Base-by-base conservation (phyloP, 352 stramenopile species). In the Phytophthora cryptogea region DNA sequence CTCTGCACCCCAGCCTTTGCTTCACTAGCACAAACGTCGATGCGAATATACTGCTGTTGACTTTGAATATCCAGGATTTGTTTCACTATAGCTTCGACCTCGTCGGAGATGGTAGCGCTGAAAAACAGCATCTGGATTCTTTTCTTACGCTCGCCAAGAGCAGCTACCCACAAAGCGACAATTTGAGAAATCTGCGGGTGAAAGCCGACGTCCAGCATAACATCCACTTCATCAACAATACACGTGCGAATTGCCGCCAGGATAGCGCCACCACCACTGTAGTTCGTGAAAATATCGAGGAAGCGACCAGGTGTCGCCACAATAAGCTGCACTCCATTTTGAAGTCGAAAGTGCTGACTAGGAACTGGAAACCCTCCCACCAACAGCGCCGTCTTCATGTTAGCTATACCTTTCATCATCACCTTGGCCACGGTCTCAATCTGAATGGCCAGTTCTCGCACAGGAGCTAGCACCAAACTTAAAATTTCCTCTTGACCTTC, bases 161-260 rank as follows among this genome's bases (percentile, higher is more conserved):
- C 26, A 8, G 54, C 30, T 30, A 51, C 50, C 32, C 90, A 35
- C 8, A 75, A 53, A 8, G 45, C 55, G 23, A 89, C 16, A 28
- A 93, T 84, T 58, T 84, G 58, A 2, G 57, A 56, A 16, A 91
- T 67, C n/a, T 76, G 66, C 7, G 66, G 48, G 16, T 54, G 66
- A 69, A 91, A 93, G 1, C 78, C 82, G 41, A 76, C 61, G 41
- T 76, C 78, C 37, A 90, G 56, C 77, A 93, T 88, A 51, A 83
- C 69, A 51, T 93, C 84, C 14, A 90, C 78, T 76, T 93, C 84
- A 52, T 93, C 84, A 28, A 93, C 48, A 1, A 91, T 64, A 44
- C 80, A 89, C 5, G 39, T 64, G 40, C 47, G 59, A 44, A 76
- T 54, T 5, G 8, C 39, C 13, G 36, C 32, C 16, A 73, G 20